Evolutionary conservation across 2,329 filamentous ascomycete genomes (phyloP), one percentile per base, ranked within the genome.

Genomic region (Fragosphaeria purpurea): DNA sequence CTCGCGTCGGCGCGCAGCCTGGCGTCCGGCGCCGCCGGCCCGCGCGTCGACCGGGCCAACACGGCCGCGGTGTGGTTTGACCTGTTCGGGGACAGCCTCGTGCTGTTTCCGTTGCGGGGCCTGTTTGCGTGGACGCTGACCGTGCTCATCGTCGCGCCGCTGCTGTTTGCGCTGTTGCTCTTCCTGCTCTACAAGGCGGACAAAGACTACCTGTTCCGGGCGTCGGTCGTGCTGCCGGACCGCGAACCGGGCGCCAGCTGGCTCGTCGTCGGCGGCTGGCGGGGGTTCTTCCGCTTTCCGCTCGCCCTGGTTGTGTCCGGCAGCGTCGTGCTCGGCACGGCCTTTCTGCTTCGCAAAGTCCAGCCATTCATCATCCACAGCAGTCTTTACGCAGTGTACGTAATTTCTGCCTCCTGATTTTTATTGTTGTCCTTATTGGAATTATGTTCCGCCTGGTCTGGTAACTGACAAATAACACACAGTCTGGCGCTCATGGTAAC

Each of bases 281-380:
- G 83, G 59, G 93, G 93, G 1, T 81, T 94, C 60, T 88, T 88
- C 66, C 80, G 91, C 37, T 93, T 88, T 57, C 89, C 90, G 0
- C 70, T 95, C 46, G 80, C 88, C 1, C 73, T 95, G 41, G 61
- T 76, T 22, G 73, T 88, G 37, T 77, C 90, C 1, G 79, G 77
- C 1, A 82, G 75, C 1, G 70, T 85, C n/a, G 80, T 85, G 0
- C 65, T 94, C 31, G 86, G 80, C 0, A 73, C 88, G 13, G 85
- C 86, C 1, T 86, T 86, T 58, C 67, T 97, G 47, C 61, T 95
- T 41, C 79, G 79, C 39, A 94, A 93, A 65, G 70, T 91, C 62
- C 97, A 97, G 62, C 89, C 91, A 1, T 78, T 88, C 59, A 88
- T 97, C 59, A 73, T 93, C n/a, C 93, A 96, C 69, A 90, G 88